These are phyloP conservation scores for Elongisporangium prolatum DNA, from an alignment of 352 stramenopile species.

Conservation along the genomic window DNA sequence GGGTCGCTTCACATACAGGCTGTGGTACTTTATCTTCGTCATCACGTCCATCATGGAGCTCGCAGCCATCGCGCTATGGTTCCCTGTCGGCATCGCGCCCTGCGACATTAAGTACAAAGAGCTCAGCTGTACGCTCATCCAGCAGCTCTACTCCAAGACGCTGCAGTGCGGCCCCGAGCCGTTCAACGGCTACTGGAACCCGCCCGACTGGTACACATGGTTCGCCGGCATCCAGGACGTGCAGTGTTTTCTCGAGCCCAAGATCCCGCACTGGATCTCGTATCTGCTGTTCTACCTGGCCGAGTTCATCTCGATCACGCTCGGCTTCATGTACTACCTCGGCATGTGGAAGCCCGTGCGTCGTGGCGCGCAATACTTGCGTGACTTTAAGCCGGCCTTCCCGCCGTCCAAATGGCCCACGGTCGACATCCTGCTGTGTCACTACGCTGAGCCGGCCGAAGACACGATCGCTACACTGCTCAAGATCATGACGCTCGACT, in stretches of 20 bases:
- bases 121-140: slow-evolving; percentile 47
- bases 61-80: slow-evolving; percentile 39
- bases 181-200: slow-evolving; percentile 72
- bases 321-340: slow-evolving; percentile 69
- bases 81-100: slow-evolving; percentile 54
- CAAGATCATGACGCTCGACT: slow-evolving; percentile 74
- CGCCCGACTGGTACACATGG: slow-evolving; percentile 63
- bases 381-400: slow-evolving; percentile 69
- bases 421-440: slow-evolving; percentile 72
- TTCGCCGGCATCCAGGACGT: slow-evolving; percentile 52
- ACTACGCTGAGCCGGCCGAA: slow-evolving; percentile 72
- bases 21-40: slow-evolving; percentile 73
- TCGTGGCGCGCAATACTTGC: slow-evolving; percentile 58
- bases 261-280: slow-evolving; percentile 56
- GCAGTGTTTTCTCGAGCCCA: slow-evolving; percentile 56
- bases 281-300: slow-evolving; percentile 73
- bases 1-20: slow-evolving; percentile 56
- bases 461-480: slow-evolving; percentile 73
- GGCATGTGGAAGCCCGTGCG: slow-evolving; percentile 79
- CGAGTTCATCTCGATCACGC: slow-evolving; percentile 68
- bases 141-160: slow-evolving; percentile 37
- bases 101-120: slow-evolving; percentile 59
- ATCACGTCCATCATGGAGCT: slow-evolving; percentile 60
- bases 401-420: slow-evolving; percentile 69
- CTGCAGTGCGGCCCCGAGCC: slow-evolving; percentile 48